Evolutionary conservation across 2,329 filamentous ascomycete genomes (phyloP), one percentile per base, ranked within the genome.

Genomic region (Aspergillus sp.): DNA sequence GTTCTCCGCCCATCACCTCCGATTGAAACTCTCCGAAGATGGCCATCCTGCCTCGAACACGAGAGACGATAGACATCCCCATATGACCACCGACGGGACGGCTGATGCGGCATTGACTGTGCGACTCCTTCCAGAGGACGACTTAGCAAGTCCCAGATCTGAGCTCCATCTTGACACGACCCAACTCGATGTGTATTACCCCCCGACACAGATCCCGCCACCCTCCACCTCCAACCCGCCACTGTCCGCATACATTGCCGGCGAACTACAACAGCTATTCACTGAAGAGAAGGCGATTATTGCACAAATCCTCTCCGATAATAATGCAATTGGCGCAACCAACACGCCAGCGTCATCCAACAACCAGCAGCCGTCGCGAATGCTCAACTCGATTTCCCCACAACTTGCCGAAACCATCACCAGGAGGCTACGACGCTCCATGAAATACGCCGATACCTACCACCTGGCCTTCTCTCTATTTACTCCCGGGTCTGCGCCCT

Each of bases 391-490:
- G 1, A 61, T 67, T n/a, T 69, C 76, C 9, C 70, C 77, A 14
- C 67, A 79, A 33, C 69, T 79, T 10, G 69, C 77, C 84, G 61
- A 82, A 74, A 63, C 87, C 79, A 80, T 86, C 26, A 78, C 79
- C 54, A 78, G 78, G 50, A 88, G 91, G 55, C 89, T 89, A 33
- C 94, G 89, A 2, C 82, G 91, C 47, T 90, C 91, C 0, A 82
- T 97, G 65, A 95, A 93, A 68, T 95, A 96, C 68, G 88, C 94
- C 3, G 86, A 92, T 13, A 95, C 90, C 0, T 99, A 97, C 68
- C 94, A 99, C 67, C 78, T 99, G 24, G 96, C 92, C 0, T 96
- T 99, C 66, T 99, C 94, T 0, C 79, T 99, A 3, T 97, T 99
- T 68, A 94, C 90, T 0, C 87, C 88, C 11, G 85, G 85, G 1